These are phyloP conservation scores for Cordyceps cateniannulata DNA, from an alignment of 2,329 filamentous ascomycete genomes.

Conservation along the genomic window DNA sequence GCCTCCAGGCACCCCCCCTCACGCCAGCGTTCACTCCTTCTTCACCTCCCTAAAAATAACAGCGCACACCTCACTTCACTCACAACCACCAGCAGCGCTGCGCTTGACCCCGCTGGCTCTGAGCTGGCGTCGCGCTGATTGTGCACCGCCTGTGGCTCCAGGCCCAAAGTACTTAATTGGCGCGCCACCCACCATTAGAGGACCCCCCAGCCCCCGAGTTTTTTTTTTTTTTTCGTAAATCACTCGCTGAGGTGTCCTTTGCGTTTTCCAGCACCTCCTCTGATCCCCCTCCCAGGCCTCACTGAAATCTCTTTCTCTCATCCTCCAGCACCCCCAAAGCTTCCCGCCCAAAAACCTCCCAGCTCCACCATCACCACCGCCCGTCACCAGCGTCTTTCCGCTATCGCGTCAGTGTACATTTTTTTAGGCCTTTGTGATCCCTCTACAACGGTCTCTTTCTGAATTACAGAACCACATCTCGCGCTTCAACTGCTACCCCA, in stretches of 20 bases:
- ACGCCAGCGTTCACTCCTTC: too few species aligned
- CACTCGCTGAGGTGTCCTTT: constrained; percentile 4
- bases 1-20: background rate
- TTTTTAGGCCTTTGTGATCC: background rate
- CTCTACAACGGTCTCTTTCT: background rate
- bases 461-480: background rate
- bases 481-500: background rate
- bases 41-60: background rate
- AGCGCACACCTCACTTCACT: background rate
- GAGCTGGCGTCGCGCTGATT: constrained; percentile 22
- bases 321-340: constrained; percentile 23
- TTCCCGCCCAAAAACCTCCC: constrained; percentile 16
- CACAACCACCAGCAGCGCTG: background rate
- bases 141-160: constrained; percentile 11
- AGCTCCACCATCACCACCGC: constrained; percentile 19
- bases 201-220: constrained; percentile 17
- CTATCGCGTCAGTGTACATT: constrained; percentile 12
- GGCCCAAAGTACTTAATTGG: constrained; percentile 29
- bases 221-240: constrained; percentile 18
- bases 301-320: constrained; percentile 18
- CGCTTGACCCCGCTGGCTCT: too few species aligned
- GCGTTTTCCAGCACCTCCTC: constrained; percentile 22
- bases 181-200: constrained; percentile 24
- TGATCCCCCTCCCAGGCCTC: constrained; percentile 21
- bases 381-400: constrained; percentile 13